Evolutionary conservation across 805 yeast species (phyloP).

Genomic region (Saturnispora galanensis): DNA sequence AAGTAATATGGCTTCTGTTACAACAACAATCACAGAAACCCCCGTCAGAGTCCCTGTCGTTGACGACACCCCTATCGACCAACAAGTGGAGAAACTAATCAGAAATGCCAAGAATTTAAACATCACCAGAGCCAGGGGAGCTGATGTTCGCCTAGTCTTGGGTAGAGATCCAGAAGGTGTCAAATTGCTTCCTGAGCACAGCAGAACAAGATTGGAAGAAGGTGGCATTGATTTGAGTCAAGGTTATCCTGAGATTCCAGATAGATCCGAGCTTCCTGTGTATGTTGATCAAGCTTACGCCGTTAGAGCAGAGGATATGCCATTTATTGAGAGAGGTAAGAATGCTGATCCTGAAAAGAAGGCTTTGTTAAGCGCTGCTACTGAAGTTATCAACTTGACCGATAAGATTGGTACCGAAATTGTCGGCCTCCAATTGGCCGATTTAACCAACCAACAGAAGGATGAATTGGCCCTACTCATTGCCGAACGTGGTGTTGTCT

Average conservation of each 20-base stretch:
- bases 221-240: constrained; percentile 27
- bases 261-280: constrained; percentile 25
- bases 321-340: constrained; percentile 27
- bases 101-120: constrained; percentile 8
- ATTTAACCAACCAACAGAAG: constrained; percentile 33
- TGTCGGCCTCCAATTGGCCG: constrained; percentile 36
- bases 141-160: neutral
- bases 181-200: constrained; percentile 20
- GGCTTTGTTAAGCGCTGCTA: constrained; percentile 32
- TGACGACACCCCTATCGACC: constrained; percentile 11
- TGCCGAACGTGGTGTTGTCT: constrained; percentile 42
- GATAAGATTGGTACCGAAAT: constrained; percentile 41
- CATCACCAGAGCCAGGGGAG: constrained; percentile 7
- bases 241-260: constrained; percentile 34
- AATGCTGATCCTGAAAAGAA: constrained; percentile 34
- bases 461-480: constrained; percentile 39
- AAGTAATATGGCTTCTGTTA: neutral
- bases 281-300: constrained; percentile 33
- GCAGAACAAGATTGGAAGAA: constrained; percentile 26
- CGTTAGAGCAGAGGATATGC: constrained; percentile 27
- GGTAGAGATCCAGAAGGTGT: constrained; percentile 16
- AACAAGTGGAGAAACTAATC: constrained; percentile 11
- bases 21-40: neutral
- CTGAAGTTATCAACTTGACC: constrained; percentile 33
- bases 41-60: constrained; percentile 1